Conservation (phyloP, 768 basidiomycete genomes). For the Trametes sanguinea region DNA sequence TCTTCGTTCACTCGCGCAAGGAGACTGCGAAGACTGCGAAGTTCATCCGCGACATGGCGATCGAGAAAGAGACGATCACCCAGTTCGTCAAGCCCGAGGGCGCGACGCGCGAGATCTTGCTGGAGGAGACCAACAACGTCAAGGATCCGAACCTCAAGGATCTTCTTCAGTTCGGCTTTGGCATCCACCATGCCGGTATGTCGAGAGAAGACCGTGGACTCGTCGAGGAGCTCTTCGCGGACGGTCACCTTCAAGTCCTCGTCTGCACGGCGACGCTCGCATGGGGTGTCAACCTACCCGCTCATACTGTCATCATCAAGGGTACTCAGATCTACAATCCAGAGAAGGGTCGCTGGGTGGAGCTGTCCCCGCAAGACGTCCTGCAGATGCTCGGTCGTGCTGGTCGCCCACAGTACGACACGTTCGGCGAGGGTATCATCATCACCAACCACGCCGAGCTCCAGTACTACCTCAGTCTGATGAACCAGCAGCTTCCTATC, state of each 20-base stretch:
- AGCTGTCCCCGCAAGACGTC: slow-evolving; percentile 93
- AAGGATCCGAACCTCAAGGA: slow-evolving; percentile 85
- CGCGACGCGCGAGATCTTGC: slow-evolving; percentile 87
- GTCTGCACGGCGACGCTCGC: slow-evolving; percentile 98
- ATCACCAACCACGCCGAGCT: slow-evolving; percentile 97
- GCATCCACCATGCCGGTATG: slow-evolving; percentile 98
- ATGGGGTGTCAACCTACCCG: slow-evolving; percentile 99
- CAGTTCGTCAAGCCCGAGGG: slow-evolving; percentile 95
- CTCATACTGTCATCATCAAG: slow-evolving; percentile 98
- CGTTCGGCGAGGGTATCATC: slow-evolving; percentile 95
- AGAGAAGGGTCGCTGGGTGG: slow-evolving; percentile 97
- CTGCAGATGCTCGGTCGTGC: slow-evolving; percentile 99
- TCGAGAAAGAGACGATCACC: slow-evolving; percentile 95
- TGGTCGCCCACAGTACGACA: slow-evolving; percentile 96
- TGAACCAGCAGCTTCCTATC: slow-evolving; percentile 98
- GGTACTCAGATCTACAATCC: slow-evolving; percentile 99
- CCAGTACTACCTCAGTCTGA: slow-evolving; percentile 92
- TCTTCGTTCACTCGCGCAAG: slow-evolving; percentile 98
- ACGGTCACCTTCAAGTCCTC: slow-evolving; percentile 89
- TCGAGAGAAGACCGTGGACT: slow-evolving; percentile 83
- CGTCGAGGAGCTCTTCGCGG: slow-evolving; percentile 93
- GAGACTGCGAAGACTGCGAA: slow-evolving; percentile 97
- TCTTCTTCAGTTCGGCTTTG: slow-evolving; percentile 93
- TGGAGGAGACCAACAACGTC: slow-evolving; percentile 79
- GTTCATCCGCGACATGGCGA: slow-evolving; percentile 91